These are phyloP conservation scores for Candida pseudoviswanathii DNA, from an alignment of 1,139 yeast species.

Conservation along the genomic window DNA sequence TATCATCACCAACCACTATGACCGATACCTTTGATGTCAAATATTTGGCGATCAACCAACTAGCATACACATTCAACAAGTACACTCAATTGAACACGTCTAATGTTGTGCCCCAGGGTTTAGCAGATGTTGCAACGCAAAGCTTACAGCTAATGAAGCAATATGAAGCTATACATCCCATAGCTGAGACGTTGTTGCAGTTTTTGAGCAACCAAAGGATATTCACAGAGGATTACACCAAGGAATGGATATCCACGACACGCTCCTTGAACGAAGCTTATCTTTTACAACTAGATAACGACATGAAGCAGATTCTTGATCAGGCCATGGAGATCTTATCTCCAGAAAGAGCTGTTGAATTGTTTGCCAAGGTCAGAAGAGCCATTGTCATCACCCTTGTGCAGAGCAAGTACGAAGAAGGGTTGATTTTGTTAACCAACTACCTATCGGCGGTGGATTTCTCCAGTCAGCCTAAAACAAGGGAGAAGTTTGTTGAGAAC, in stretches of 20 bases:
- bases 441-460: conserved; percentile 25
- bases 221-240: neutral
- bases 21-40: conserved; percentile 12
- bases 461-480: conserved; percentile 25
- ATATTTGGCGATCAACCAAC: conserved; percentile 16
- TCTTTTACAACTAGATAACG: conserved; percentile 4
- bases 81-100: conserved; percentile 8
- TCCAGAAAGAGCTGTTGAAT: conserved; percentile 2
- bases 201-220: conserved; percentile 11
- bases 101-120: neutral
- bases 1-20: neutral
- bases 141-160: conserved; percentile 23
- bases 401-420: conserved; percentile 24
- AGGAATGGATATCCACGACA: conserved; percentile 8
- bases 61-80: conserved; percentile 17
- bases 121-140: conserved; percentile 8
- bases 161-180: conserved; percentile 23
- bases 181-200: conserved; percentile 14
- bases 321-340: conserved; percentile 4
- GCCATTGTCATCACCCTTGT: conserved; percentile 17
- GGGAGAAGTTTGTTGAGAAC: conserved; percentile 22
- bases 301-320: conserved; percentile 1
- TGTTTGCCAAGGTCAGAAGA: conserved; percentile 13
- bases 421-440: conserved; percentile 21
- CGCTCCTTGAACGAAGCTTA: conserved; percentile 1